phyloP scores from a whole-genome alignment of 352 stramenopile genomes.

The Thalassiosira oceanica region DNA sequence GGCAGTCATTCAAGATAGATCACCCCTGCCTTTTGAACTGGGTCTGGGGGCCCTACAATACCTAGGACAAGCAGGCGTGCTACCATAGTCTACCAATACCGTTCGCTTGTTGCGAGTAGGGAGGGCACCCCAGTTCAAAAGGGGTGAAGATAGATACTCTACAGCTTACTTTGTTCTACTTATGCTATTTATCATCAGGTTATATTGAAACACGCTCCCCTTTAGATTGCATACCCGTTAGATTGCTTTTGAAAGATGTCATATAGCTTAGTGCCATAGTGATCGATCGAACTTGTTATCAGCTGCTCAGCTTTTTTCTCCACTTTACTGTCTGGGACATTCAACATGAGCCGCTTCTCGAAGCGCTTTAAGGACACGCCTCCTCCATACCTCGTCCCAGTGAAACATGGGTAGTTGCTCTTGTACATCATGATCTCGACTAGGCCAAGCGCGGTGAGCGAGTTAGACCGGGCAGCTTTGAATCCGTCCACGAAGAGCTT shows the following conservation, averaged over 20 bases:
- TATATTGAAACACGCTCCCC: too few relatives aligned
- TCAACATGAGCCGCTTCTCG: slow-evolving; percentile 71
- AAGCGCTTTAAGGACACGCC: slow-evolving; percentile 70
- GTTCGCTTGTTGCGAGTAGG: too few relatives aligned
- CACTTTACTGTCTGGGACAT: slow-evolving; percentile 71
- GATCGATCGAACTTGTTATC: slow-evolving; percentile 70
- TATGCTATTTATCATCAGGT: too few relatives aligned
- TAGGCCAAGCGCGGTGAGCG: slow-evolving; percentile 93
- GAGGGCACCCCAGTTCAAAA: too few relatives aligned
- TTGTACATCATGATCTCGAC: slow-evolving; percentile 95
- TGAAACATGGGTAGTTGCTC: slow-evolving; percentile 96
- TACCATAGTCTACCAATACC: too few relatives aligned
- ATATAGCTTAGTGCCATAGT: slow-evolving; percentile 77
- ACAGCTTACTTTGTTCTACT: too few relatives aligned
- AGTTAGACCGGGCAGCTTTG: slow-evolving; percentile 93
- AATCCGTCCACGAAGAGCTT: slow-evolving; percentile 96
- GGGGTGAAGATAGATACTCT: too few relatives aligned
- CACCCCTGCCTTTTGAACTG: too few relatives aligned
- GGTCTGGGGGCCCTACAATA: too few relatives aligned
- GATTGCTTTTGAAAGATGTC: slow-evolving; percentile 81
- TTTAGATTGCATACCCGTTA: slow-evolving; percentile 75
- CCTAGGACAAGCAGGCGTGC: too few relatives aligned
- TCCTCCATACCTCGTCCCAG: slow-evolving; percentile 60
- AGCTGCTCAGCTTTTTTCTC: slow-evolving; percentile 72
- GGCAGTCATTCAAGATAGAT: too few relatives aligned